Conservation (phyloP, 2,329 filamentous ascomycete genomes). For the Shiraia sp. region DNA sequence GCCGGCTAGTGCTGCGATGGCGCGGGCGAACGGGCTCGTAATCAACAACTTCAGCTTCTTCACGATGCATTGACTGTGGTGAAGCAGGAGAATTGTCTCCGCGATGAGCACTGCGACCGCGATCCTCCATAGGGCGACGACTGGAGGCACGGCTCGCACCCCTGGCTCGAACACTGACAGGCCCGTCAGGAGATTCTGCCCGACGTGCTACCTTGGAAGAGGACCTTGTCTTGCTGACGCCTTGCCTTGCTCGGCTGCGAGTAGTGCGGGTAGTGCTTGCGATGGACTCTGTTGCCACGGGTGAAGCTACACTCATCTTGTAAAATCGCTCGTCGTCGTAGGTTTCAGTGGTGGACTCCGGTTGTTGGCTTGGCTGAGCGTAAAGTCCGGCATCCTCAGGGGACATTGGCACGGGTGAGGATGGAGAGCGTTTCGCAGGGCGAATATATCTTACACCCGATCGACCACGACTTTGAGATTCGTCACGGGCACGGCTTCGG, state of each 20-base stretch:
- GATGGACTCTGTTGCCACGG: constrained; percentile 42
- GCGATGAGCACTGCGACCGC: constrained; percentile 40
- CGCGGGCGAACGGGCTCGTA: constrained; percentile 61
- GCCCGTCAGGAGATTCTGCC: constrained; percentile 41
- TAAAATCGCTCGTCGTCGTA: constrained; percentile 55
- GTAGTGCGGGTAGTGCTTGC: constrained; percentile 40
- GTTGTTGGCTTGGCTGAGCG: constrained; percentile 51
- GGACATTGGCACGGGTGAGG: constrained; percentile 92
- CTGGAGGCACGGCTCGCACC: constrained; percentile 40
- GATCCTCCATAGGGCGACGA: constrained; percentile 39
- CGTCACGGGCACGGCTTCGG: constrained; percentile 57
- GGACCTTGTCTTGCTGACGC: constrained; percentile 39
- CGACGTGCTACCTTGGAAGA: constrained; percentile 41
- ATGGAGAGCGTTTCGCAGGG: constrained; percentile 82
- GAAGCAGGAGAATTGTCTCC: constrained; percentile 74
- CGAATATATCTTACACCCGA: constrained; percentile 69
- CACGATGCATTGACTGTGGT: constrained; percentile 72
- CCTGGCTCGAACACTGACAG: constrained; percentile 30
- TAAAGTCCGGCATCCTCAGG: constrained; percentile 69
- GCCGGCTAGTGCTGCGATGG: constrained; percentile 57
- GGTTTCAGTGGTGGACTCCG: constrained; percentile 48
- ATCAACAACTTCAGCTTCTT: constrained; percentile 60
- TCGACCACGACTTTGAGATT: constrained; percentile 72
- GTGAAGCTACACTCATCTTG: constrained; percentile 44
- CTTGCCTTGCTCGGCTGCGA: constrained; percentile 39